phyloP scores from a whole-genome alignment of 2,329 filamentous ascomycete genomes.

The Trichoderma atroviride region DNA sequence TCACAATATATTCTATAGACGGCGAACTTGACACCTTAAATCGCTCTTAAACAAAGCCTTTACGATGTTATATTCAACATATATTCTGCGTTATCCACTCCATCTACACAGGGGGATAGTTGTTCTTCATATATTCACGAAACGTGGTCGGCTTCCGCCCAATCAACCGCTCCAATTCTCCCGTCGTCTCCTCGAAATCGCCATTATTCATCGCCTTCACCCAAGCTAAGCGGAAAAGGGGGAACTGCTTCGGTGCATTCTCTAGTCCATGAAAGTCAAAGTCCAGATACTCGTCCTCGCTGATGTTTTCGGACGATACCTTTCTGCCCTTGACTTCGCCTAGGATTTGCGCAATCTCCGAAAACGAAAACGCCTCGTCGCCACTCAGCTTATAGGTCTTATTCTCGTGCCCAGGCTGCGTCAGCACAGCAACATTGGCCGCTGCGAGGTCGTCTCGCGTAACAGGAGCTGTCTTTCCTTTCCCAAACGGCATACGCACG shows the following conservation, averaged over 20 bases:
- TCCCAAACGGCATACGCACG: slow-evolving; percentile 1
- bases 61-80: neutral
- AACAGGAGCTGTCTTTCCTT: neutral
- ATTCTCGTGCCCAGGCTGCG: slow-evolving; percentile 1
- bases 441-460: neutral
- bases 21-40: neutral
- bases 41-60: neutral
- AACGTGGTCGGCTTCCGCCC: slow-evolving; percentile 9
- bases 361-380: slow-evolving; percentile 10
- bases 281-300: neutral
- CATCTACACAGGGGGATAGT: neutral
- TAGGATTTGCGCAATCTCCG: neutral
- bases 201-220: neutral
- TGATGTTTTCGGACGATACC: neutral
- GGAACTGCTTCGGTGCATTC: neutral
- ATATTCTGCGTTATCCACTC: neutral
- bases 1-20: neutral
- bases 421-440: slow-evolving; percentile 10
- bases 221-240: neutral
- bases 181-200: neutral
- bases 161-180: slow-evolving; percentile 1
- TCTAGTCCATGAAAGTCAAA: no score
- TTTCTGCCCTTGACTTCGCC: neutral
- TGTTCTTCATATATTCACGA: neutral
- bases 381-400: slow-evolving; percentile 22